Evolutionary conservation across 306 rosid genomes (phyloP), one percentile per base, ranked within the genome.

Genomic region (Crataegus laevigata): DNA sequence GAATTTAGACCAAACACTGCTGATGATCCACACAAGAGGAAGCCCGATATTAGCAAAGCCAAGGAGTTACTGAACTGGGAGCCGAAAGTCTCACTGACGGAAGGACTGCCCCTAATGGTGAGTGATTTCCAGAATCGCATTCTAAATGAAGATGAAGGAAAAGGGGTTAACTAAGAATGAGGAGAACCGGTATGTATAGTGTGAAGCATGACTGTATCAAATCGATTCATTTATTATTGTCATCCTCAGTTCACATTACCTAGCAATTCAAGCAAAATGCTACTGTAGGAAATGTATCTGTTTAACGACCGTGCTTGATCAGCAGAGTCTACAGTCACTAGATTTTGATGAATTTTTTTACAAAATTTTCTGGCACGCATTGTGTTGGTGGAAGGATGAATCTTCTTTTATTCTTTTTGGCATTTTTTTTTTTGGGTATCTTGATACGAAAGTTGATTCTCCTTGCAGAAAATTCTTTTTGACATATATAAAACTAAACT

Each of bases 21-120:
- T 7, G 99, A 96, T 79, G 99, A 96, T 86, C 99, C 99, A 19
- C 99, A 96, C 36, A 96, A 84, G 96, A 96, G 99, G 85, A 96
- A 92, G 80, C 99, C 99, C 8, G 98, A 96, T 78, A 96, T 96
- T 54, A 84, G 88, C 89, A 96, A 89, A 88, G 99, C 99, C 32
- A 96, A 90, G 87, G 91, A 91, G 50, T 85, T 90, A 32, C 85
- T 96, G 83, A 92, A 89, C 92, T 96, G 99, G 99, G 90, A 88
- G 82, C 99, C 98, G 19, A 89, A 88, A 78, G 11, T 96, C 63
- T 65, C 99, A 2, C 89, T 96, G 51, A 90, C 90, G 83, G 91
- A 96, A 82, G 99, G 99, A 57, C 80, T 96, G 72, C 99, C 99
- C 58, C 93, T 89, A 24, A 96, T 96, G 99, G 99, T 96, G 75